Evolutionary conservation across 2,329 filamentous ascomycete genomes (phyloP).

Genomic region (Hypoxylon sp.): DNA sequence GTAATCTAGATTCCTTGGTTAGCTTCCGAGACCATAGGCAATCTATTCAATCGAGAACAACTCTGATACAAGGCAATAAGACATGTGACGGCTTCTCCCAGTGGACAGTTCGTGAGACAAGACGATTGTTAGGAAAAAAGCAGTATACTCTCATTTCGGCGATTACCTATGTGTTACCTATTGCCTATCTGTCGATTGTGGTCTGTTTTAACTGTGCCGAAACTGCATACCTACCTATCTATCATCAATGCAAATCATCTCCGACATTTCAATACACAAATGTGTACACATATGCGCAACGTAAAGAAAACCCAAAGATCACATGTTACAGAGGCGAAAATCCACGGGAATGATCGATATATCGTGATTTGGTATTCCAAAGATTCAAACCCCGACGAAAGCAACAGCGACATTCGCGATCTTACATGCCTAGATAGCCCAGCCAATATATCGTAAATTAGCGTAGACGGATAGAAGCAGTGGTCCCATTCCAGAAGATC

Average conservation of each 20-base stretch:
- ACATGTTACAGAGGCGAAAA: constrained; percentile 23
- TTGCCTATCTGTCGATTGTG: constrained; percentile 31
- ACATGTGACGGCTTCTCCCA: constrained; percentile 34
- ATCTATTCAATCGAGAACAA: constrained; percentile 2
- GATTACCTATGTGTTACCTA: constrained; percentile 17
- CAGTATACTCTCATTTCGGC: constrained; percentile 25
- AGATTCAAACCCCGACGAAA: constrained; percentile 33
- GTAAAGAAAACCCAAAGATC: constrained; percentile 5
- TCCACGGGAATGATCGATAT: constrained; percentile 24
- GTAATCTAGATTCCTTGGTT: constrained; percentile 29
- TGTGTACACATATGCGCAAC: constrained; percentile 10
- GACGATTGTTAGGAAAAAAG: neutral
- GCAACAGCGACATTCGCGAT: constrained; percentile 35
- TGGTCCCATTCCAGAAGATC: constrained; percentile 16
- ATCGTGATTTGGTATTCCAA: constrained; percentile 36
- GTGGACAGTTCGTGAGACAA: constrained; percentile 19
- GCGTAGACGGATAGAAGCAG: constrained; percentile 20
- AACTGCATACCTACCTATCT: neutral
- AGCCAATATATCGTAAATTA: constrained; percentile 39
- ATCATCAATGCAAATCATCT: constrained; percentile 24
- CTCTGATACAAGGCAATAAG: constrained; percentile 13
- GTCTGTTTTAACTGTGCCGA: constrained; percentile 11
- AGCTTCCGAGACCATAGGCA: constrained; percentile 11
- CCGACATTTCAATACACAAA: constrained; percentile 5
- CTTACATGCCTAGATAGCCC: constrained; percentile 33